Evolutionary conservation across 192 early-diverging fungal species (phyloP), one percentile per base, ranked within the genome.

Genomic region (Chytriomyces sp.): DNA sequence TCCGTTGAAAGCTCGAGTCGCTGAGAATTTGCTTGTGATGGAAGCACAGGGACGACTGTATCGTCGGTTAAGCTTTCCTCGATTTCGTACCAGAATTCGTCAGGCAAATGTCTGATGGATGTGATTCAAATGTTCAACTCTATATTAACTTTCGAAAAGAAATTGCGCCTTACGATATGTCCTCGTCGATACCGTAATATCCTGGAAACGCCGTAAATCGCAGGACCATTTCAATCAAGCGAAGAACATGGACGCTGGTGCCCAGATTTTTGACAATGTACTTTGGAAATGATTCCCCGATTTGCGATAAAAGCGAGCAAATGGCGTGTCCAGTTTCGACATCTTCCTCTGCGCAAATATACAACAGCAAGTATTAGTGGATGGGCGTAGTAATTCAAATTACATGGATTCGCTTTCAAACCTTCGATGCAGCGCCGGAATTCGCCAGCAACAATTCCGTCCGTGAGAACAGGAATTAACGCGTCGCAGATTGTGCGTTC

Each of bases 121-220:
- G 18, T 63, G 11, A 20, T 72, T 72, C 26, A 3, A 69, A 1
- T 4, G 18, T 18, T n/a, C 6, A 59, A 35, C 28, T 59, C 16
- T n/a, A 23, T 35, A n/a, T n/a, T 57, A 59, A 16, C 0, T 2
- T 59, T 59, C 20, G 57, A 23, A 23, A 59, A n/a, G 64, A 28
- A 43, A 23, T 16, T 23, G 26, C 20, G 23, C 68, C 74, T 53
- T 13, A 85, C 82, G 82, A 78, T 18, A 86, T 13, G 26, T 81
- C 80, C 68, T 86, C 80, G 28, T 86, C 85, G 20, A 79, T 76
- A 1, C 69, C 75, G 45, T 77, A 84, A 71, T 79, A 82, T 48
- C 85, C 85, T 3, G 67, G 69, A 61, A 82, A 86, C 20, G 47
- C 80, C 8, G 85, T 84, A 57, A 61, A 80, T 1, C 70, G 71